Conservation (phyloP, 768 basidiomycete species). For the Boletus rufocinnamomeus region DNA sequence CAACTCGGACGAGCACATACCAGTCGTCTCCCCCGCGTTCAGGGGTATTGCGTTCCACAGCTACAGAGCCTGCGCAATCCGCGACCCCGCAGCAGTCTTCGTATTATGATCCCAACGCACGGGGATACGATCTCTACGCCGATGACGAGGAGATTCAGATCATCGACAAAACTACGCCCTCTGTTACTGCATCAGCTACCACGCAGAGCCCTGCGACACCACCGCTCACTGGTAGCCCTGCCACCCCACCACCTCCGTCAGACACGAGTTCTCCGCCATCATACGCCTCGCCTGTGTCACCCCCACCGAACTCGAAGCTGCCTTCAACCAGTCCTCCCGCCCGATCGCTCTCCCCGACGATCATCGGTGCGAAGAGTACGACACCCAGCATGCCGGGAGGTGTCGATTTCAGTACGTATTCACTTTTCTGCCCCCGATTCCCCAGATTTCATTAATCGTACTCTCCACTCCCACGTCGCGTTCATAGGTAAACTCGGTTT, state of each 20-base stretch:
- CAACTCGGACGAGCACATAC: conserved; percentile 11
- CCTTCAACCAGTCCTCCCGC: conserved; percentile 1
- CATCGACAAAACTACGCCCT: background rate
- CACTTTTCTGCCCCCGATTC: too few species aligned
- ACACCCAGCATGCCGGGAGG: conserved; percentile 15
- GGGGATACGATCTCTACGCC: conserved; percentile 31
- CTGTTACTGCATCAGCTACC: background rate
- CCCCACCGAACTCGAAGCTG: background rate
- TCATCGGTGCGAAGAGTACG: conserved; percentile 7
- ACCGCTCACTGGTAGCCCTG: background rate
- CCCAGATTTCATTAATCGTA: background rate
- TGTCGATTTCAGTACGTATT: conserved; percentile 38
- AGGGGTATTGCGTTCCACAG: conserved; percentile 1
- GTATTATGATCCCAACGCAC: conserved; percentile 39
- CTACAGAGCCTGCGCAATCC: background rate
- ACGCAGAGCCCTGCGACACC: conserved; percentile 1
- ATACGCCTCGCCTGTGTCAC: conserved; percentile 9
- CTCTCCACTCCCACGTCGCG: background rate
- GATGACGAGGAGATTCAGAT: conserved; percentile 20
- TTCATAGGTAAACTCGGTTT: conserved; percentile 63
- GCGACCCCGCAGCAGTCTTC: conserved; percentile 24
- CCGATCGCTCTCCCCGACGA: conserved; percentile 15
- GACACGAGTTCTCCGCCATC: conserved; percentile 6
- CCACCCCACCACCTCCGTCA: conserved; percentile 1
- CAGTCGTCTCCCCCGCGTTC: conserved; percentile 18